phyloP scores from a whole-genome alignment of 2,329 filamentous ascomycete species.

The Aspergillus sojae region DNA sequence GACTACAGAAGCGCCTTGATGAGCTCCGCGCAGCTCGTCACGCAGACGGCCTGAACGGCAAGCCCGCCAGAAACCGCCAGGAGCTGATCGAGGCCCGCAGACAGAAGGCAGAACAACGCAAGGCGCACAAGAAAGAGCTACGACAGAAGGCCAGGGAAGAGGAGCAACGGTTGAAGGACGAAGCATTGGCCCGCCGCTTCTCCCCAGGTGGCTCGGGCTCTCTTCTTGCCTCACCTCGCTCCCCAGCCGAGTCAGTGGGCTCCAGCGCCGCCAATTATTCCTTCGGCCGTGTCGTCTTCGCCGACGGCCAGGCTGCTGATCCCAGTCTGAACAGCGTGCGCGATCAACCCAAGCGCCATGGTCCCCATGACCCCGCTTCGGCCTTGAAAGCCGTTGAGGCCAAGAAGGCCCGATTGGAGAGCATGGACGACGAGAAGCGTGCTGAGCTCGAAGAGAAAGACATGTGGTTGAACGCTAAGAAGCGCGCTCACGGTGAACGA shows the following conservation, averaged over 20 bases:
- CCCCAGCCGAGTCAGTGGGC: slow-evolving; percentile 47
- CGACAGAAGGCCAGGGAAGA: slow-evolving; percentile 77
- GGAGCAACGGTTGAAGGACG: slow-evolving; percentile 66
- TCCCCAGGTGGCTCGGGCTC: slow-evolving; percentile 62
- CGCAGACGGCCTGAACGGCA: slow-evolving; percentile 80
- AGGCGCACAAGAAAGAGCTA: slow-evolving; percentile 85
- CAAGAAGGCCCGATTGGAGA: slow-evolving; percentile 77
- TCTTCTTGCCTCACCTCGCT: slow-evolving; percentile 57
- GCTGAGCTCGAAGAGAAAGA: slow-evolving; percentile 92
- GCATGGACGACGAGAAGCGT: slow-evolving; percentile 76
- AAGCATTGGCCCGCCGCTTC: slow-evolving; percentile 58
- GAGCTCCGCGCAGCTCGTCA: slow-evolving; percentile 83
- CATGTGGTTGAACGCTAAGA: slow-evolving; percentile 86
- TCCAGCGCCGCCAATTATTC: slow-evolving; percentile 68
- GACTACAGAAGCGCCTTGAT: slow-evolving; percentile 81
- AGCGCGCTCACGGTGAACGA: slow-evolving; percentile 84
- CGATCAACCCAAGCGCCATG: slow-evolving; percentile 74
- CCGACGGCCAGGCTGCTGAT: slow-evolving; percentile 79
- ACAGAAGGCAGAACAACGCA: slow-evolving; percentile 82
- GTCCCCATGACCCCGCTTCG: slow-evolving; percentile 80
- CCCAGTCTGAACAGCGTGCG: slow-evolving; percentile 65
- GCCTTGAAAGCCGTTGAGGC: slow-evolving; percentile 84
- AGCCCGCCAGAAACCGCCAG: slow-evolving; percentile 80
- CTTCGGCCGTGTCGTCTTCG: slow-evolving; percentile 89
- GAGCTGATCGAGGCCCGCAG: slow-evolving; percentile 89